A percentile compares a stretch with the other conserved stretches of the same genome.
Evolutionary conservation across 768 basidiomycete genomes (phyloP).

Genomic region (Candolleomyces efflorescens): DNA sequence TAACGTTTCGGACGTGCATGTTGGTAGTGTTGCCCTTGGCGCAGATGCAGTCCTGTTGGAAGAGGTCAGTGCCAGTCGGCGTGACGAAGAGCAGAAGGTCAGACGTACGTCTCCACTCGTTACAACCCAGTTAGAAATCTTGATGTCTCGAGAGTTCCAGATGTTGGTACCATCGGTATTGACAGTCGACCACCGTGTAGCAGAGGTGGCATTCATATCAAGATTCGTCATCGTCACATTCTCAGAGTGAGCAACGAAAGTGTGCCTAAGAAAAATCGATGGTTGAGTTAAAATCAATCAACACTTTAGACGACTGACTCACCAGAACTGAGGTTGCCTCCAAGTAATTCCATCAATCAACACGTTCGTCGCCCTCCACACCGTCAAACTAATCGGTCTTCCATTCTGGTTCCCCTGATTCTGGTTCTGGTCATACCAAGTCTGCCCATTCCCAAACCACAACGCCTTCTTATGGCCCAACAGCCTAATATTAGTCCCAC

Average conservation of each 20-base stretch:
- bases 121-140: constrained; percentile 7
- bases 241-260: constrained; percentile 7
- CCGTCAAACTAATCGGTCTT: constrained; percentile 8
- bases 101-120: constrained; percentile 5
- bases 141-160: constrained; percentile 8
- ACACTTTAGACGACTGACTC: neutral
- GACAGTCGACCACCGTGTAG: constrained; percentile 7
- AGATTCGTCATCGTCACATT: constrained; percentile 11
- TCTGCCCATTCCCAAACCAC: constrained; percentile 13
- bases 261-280: neutral
- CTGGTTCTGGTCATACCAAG: constrained; percentile 14
- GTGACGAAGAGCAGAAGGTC: neutral
- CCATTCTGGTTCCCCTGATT: constrained; percentile 11
- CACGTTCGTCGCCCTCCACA: constrained; percentile 7
- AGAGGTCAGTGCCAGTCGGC: neutral
- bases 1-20: constrained; percentile 9
- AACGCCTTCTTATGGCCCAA: constrained; percentile 9
- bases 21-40: constrained; percentile 10
- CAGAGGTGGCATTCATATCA: constrained; percentile 9
- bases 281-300: neutral
- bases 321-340: constrained; percentile 11
- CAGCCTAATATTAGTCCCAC: constrained; percentile 3
- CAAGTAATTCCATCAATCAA: constrained; percentile 9
- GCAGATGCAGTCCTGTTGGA: constrained; percentile 8
- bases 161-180: constrained; percentile 10